Evolutionary conservation across 1,139 yeast species (phyloP).

Genomic region (Hyphopichia buzzinii): DNA sequence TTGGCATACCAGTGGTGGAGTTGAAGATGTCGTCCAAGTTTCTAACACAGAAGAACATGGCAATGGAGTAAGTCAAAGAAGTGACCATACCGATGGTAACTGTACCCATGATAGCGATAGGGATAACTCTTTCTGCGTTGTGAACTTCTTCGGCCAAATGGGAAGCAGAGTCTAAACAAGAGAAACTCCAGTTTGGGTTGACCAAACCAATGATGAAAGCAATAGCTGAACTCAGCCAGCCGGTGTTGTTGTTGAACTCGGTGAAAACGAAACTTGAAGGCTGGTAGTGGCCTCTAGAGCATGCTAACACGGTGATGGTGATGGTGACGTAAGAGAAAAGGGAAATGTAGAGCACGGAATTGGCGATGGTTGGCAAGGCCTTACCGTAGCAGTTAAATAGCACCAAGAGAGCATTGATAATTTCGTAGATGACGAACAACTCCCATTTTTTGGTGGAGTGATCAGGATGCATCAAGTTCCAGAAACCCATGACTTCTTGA

Average conservation of each 20-base stretch:
- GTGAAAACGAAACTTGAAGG: conserved; percentile 38
- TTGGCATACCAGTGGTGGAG: conserved; percentile 59
- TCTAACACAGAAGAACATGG: conserved; percentile 61
- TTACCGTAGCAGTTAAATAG: conserved; percentile 39
- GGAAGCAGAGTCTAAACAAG: conserved; percentile 68
- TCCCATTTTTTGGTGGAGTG: conserved; percentile 49
- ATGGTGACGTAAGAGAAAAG: conserved; percentile 35
- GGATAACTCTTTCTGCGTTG: conserved; percentile 58
- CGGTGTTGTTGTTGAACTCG: conserved; percentile 37
- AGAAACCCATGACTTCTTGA: conserved; percentile 48
- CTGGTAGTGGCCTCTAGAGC: conserved; percentile 35
- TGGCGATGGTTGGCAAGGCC: conserved; percentile 35
- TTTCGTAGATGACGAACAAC: conserved; percentile 49
- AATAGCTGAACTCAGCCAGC: conserved; percentile 41
- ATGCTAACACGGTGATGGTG: conserved; percentile 36
- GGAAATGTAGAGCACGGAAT: conserved; percentile 34
- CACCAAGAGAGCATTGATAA: conserved; percentile 31
- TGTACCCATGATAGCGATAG: conserved; percentile 62
- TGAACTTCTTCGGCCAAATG: conserved; percentile 69
- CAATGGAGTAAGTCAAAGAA: conserved; percentile 55
- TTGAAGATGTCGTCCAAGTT: conserved; percentile 46
- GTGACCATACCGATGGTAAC: conserved; percentile 66
- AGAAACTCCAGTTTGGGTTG: conserved; percentile 68
- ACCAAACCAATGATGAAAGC: conserved; percentile 60
- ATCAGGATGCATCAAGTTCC: conserved; percentile 44